These are phyloP conservation scores for Leccinum obscurum DNA, from an alignment of 768 basidiomycete genomes.

Conservation along the genomic window DNA sequence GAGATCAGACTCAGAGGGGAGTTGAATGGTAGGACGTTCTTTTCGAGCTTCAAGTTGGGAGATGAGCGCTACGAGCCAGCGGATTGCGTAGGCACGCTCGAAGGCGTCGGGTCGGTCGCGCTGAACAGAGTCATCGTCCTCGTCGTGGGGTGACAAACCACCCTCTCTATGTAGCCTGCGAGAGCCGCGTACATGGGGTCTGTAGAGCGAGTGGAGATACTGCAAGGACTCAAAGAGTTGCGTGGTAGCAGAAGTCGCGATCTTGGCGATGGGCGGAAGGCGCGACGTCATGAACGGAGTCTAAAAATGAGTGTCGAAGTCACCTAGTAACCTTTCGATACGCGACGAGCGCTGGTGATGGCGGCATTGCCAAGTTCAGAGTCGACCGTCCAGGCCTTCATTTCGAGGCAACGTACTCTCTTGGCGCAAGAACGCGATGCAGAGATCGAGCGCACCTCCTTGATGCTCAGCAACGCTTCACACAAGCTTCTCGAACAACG, in stretches of 20 bases:
- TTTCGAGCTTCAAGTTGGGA: constrained; percentile 33
- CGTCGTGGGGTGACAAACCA: neutral
- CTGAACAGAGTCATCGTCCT: constrained; percentile 22
- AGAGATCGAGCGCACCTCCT: constrained; percentile 78
- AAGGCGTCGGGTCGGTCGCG: constrained; percentile 55
- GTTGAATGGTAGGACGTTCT: neutral
- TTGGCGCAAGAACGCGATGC: constrained; percentile 73
- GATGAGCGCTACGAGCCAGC: constrained; percentile 74
- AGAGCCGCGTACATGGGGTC: constrained; percentile 62
- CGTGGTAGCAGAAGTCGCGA: constrained; percentile 36
- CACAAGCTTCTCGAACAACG: constrained; percentile 86
- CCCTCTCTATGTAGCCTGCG: constrained; percentile 36
- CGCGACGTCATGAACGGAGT: constrained; percentile 9
- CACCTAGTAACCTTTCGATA: too few species aligned
- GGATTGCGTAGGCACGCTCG: constrained; percentile 67
- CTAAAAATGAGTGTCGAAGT: neutral
- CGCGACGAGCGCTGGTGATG: constrained; percentile 7
- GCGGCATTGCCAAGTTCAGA: constrained; percentile 22
- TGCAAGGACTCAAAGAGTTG: constrained; percentile 45
- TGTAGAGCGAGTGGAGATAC: constrained; percentile 57
- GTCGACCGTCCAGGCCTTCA: constrained; percentile 50
- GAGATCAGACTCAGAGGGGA: neutral
- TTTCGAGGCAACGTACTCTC: constrained; percentile 65
- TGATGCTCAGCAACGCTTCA: constrained; percentile 80
- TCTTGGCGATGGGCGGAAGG: constrained; percentile 53